phyloP scores from a whole-genome alignment of 805 yeast genomes.

The Schwanniomyces yamadae region DNA sequence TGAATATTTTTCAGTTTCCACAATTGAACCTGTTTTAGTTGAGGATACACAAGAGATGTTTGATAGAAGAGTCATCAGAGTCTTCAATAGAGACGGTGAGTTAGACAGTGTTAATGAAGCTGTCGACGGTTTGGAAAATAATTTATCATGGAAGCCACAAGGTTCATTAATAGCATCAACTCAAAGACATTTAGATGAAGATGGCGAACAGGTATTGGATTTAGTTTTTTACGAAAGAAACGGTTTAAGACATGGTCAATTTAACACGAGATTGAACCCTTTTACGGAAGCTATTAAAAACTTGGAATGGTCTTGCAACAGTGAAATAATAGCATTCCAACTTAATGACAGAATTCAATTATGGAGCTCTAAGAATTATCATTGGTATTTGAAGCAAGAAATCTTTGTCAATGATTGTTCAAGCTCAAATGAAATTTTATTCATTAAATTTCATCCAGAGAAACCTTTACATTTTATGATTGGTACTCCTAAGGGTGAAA shows the following conservation, averaged over 20 bases:
- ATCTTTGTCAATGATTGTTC: slow-evolving; percentile 35
- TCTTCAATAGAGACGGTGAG: slow-evolving; percentile 75
- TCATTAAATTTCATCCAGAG: slow-evolving; percentile 84
- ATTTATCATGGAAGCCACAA: slow-evolving; percentile 84
- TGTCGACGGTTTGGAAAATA: slow-evolving; percentile 73
- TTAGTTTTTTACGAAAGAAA: slow-evolving; percentile 87
- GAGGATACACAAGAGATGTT: slow-evolving; percentile 36
- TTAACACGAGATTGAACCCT: slow-evolving; percentile 62
- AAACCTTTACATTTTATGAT: slow-evolving; percentile 74
- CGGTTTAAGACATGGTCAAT: slow-evolving; percentile 89
- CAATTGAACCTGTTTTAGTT: slow-evolving; percentile 51
- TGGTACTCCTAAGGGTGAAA: slow-evolving; percentile 45
- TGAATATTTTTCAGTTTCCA: slow-evolving; percentile 69
- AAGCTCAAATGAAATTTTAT: slow-evolving; percentile 30
- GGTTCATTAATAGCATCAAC: slow-evolving; percentile 85
- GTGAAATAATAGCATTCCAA: slow-evolving; percentile 74
- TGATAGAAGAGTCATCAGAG: slow-evolving; percentile 76
- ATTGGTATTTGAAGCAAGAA: slow-evolving; percentile 93
- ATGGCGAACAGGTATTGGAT: slow-evolving; percentile 46
- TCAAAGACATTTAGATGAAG: slow-evolving; percentile 60
- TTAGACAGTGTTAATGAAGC: slow-evolving; percentile 87
- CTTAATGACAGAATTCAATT: slow-evolving; percentile 65
- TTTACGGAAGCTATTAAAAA: slow-evolving; percentile 43
- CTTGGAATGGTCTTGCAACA: slow-evolving; percentile 77
- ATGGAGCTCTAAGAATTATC: slow-evolving; percentile 91